Percentiles rank a stretch among this genome's conserved stretches.
phyloP scores from a whole-genome alignment of 1,139 yeast genomes.

The Zygoascus meyerae region DNA sequence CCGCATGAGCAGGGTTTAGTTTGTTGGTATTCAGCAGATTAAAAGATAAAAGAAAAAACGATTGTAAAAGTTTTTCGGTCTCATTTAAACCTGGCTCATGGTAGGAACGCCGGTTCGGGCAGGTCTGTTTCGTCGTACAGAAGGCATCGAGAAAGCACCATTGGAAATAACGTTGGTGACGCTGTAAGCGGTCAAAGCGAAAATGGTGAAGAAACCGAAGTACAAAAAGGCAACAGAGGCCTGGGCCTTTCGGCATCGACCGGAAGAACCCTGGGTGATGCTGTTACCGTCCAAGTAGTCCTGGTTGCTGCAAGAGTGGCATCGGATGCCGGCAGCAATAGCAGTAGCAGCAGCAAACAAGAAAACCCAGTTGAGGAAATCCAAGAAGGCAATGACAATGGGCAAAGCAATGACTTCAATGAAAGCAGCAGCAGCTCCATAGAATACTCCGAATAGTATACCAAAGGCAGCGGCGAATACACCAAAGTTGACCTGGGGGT shows the following conservation, averaged over 20 bases:
- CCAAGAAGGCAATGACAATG: slow-evolving; percentile 61
- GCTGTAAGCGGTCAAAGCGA: slow-evolving; percentile 64
- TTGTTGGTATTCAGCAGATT: neutral
- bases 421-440: slow-evolving; percentile 75
- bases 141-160: slow-evolving; percentile 63
- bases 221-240: slow-evolving; percentile 86
- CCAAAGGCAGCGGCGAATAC: slow-evolving; percentile 87
- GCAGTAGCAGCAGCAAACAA: slow-evolving; percentile 94
- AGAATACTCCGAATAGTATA: slow-evolving; percentile 68
- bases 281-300: slow-evolving; percentile 57
- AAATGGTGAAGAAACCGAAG: slow-evolving; percentile 73
- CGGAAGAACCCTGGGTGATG: slow-evolving; percentile 66
- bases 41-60: neutral
- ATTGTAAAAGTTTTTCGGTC: neutral
- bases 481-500: slow-evolving; percentile 82
- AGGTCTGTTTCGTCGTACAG: slow-evolving; percentile 42
- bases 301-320: slow-evolving; percentile 75
- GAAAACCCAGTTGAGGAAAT: slow-evolving; percentile 84
- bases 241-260: slow-evolving; percentile 94
- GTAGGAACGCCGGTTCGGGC: slow-evolving; percentile 85
- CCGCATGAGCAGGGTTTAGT: neutral
- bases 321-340: slow-evolving; percentile 80
- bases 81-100: slow-evolving; percentile 61
- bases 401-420: slow-evolving; percentile 85
- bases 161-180: slow-evolving; percentile 52